Base-by-base conservation (phyloP, 805 yeast species). In the Clavispora asparagi region DNA sequence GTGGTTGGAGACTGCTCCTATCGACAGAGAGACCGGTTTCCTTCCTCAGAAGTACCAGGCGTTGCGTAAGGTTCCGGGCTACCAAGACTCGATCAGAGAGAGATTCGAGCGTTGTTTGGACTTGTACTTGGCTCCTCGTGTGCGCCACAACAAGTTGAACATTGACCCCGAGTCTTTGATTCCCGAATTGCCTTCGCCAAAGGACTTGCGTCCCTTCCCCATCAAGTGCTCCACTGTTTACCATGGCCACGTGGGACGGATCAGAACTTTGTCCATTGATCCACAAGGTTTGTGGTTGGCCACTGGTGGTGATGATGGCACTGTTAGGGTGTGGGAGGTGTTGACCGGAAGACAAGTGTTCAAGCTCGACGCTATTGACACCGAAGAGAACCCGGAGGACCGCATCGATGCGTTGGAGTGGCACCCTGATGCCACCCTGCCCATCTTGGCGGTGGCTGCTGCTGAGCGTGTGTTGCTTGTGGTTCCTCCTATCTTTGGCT, bases 251-350 rank as follows among this genome's bases (percentile, higher is more conserved):
- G 69, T 70, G 38, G 96, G 85, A 39, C 83, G 83, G 58, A 83
- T 94, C 42, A 83, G 99, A 64, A 76, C 92, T 2, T 61, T 94
- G 27, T 80, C 91, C 8, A 78, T 92, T 41, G 96, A 92, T 62
- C 95, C 96, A 42, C 74, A 82, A 29, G 99, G 99, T 5, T 74
- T 85, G 57, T 94, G 96, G 94, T 73, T 94, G 46, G 99, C 99
- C 17, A 94, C 99, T 4, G 99, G 97, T 48, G 87, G 96, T 14
- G 98, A 94, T 63, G 99, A 94, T 63, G 98, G 98, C 45, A 79
- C 91, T 14, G 91, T 94, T 7, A 79, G 97, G 56, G 77, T 94
- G n/a, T 94, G 99, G 98, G 99, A 94, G 70, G 83, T 90, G 16
- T 70, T 90, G 49, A 88, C 97, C 6, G 99, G 99, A 40, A 83